These are phyloP conservation scores for Setaria italica DNA, from an alignment of 202 grass and related monocot genomes.

Conservation along the genomic window DNA sequence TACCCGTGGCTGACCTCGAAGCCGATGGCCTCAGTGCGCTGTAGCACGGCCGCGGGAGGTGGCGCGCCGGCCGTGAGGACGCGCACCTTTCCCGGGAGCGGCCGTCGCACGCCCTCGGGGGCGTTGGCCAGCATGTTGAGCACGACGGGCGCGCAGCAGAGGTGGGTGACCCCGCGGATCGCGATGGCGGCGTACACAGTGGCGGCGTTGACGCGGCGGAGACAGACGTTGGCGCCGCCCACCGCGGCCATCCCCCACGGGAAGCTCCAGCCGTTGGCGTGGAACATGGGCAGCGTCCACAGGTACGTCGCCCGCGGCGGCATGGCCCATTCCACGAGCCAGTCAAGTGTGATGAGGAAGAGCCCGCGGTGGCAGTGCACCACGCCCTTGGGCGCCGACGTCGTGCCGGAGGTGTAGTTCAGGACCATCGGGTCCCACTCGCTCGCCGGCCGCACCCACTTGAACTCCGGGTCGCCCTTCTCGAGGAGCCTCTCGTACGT, in stretches of 20 bases:
- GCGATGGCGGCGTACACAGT: conserved; percentile 64
- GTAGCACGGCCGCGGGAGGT: conserved; percentile 72
- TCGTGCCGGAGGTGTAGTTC: conserved; percentile 96
- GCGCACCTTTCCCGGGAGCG: conserved; percentile 52
- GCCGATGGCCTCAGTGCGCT: conserved; percentile 64
- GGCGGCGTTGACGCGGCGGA: conserved; percentile 74
- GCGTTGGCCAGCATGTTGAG: conserved; percentile 91
- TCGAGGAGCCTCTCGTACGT: conserved; percentile 73
- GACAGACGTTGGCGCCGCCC: conserved; percentile 84
- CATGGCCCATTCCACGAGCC: conserved; percentile 65
- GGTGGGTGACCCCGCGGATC: conserved; percentile 58
- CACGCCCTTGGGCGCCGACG: conserved; percentile 87
- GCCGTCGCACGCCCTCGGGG: conserved; percentile 31
- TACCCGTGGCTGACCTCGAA: conserved; percentile 82
- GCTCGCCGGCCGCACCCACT: conserved; percentile 65
- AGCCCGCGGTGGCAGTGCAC: conserved; percentile 87
- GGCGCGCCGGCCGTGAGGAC: conserved; percentile 83
- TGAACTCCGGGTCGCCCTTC: conserved; percentile 72
- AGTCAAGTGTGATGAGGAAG: conserved; percentile 63
- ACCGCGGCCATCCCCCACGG: conserved; percentile 83
- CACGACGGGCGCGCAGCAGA: conserved; percentile 84
- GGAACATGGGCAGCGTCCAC: conserved; percentile 97
- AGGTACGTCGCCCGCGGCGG: conserved; percentile 69
- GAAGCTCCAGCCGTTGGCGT: conserved; percentile 91
- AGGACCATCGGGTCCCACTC: conserved; percentile 95